A percentile compares a stretch with the other conserved stretches of the same genome.
These are phyloP conservation scores for Mortierella sp. DNA, from an alignment of 371 early-diverging fungal genomes.

Conservation along the genomic window DNA sequence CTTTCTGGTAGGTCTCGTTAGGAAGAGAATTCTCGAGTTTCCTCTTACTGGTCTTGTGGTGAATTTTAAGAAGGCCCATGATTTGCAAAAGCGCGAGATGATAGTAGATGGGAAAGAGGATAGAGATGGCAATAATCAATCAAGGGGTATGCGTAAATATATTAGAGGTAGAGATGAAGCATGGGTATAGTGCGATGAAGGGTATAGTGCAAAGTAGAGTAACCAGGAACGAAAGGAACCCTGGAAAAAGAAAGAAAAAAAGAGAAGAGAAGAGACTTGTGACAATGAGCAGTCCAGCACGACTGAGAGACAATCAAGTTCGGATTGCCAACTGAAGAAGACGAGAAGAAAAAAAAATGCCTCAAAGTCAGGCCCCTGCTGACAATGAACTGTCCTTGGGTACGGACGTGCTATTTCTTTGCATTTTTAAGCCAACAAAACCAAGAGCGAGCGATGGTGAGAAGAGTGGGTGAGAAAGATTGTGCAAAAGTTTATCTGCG, in stretches of 20 bases:
- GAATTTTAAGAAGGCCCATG: constrained; percentile 6
- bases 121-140: neutral
- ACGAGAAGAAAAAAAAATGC: neutral
- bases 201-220: neutral
- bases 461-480: neutral
- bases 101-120: neutral
- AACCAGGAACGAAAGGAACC: neutral
- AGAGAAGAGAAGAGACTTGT: neutral
- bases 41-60: neutral
- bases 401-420: neutral
- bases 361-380: neutral
- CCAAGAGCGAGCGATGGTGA: too few relatives aligned
- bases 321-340: too few relatives aligned
- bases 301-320: too few relatives aligned
- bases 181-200: neutral
- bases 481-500: constrained; percentile 5
- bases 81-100: neutral
- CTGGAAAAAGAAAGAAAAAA: neutral
- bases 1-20: neutral
- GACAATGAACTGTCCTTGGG: neutral
- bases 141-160: neutral
- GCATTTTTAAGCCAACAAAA: too few relatives aligned
- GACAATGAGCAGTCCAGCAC: neutral
- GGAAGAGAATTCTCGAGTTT: neutral
- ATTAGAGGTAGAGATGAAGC: neutral